Evolutionary conservation across 306 rosid species (phyloP), one percentile per base, ranked within the genome.

Genomic region (Quercus aquifolioides): DNA sequence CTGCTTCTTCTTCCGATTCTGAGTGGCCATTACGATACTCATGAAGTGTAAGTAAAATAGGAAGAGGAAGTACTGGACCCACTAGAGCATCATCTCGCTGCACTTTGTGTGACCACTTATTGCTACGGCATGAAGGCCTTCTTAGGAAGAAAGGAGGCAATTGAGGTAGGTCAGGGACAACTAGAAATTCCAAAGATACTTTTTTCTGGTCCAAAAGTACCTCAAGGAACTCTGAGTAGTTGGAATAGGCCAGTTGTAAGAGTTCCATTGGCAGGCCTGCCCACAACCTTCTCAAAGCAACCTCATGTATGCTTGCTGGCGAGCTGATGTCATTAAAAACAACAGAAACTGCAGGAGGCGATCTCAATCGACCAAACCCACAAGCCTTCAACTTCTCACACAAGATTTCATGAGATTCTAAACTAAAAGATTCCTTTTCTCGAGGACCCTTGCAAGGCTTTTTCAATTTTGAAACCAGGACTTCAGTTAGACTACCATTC

Each of bases 21-120:
- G 82, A 84, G 78, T 52, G 41, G 23, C 89, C 92, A 78, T 82
- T 79, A 46, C 57, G 74, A 79, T 76, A 76, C 80, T 90, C 93
- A 73, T 90, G 86, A 76, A 92, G 78, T 25, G 75, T 75, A 19
- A 86, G 86, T 60, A 90, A 80, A 78, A 86, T 55, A 70, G 94
- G 92, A 68, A 92, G 87, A 69, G 94, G 97, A 81, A 89, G 86
- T 68, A 86, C 78, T 58, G 97, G 97, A 86, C 97, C 94, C 25
- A 90, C 90, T 46, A 90, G 80, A 74, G 65, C 85, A 57, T 86
- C 86, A 75, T 31, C 41, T 33, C n/a, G 75, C 60, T 25, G 79
- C 38, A 81, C 84, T 76, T 86, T 84, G 31, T 25, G 18, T 51
- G 87, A 74, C 87, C 90, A 84, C 80, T 72, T 86, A 55, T 80